Conservation (phyloP, 2,329 filamentous ascomycete genomes). For the Alternaria triticina region DNA sequence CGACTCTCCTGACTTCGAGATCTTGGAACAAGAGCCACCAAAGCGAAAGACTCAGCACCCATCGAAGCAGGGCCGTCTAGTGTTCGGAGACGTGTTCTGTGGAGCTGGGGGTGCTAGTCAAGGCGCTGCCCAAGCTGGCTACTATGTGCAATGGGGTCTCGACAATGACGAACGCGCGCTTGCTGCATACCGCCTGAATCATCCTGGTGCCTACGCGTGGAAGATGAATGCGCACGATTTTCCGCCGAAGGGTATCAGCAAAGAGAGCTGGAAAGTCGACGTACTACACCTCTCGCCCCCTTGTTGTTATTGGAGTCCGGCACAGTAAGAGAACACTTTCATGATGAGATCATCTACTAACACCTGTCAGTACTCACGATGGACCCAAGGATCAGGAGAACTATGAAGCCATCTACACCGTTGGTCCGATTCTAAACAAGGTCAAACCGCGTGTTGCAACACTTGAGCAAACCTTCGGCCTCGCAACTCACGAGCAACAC, state of each 20-base stretch:
- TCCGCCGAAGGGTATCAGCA: background rate
- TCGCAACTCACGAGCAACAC: constrained; percentile 11
- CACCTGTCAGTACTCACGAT: constrained; percentile 6
- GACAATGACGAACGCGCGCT: constrained; percentile 24
- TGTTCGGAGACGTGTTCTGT: constrained; percentile 27
- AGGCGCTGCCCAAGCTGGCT: constrained; percentile 26
- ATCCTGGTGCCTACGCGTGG: constrained; percentile 7
- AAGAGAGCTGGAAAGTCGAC: constrained; percentile 8
- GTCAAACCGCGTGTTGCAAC: constrained; percentile 26
- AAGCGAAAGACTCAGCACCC: background rate
- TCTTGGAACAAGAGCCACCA: background rate
- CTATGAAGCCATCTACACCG: constrained; percentile 22
- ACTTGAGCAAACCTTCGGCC: constrained; percentile 25
- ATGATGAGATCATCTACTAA: background rate
- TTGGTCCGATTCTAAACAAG: constrained; percentile 13
- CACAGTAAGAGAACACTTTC: constrained; percentile 23
- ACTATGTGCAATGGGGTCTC: constrained; percentile 17
- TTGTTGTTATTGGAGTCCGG: constrained; percentile 22
- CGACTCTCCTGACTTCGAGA: background rate
- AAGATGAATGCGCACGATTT: constrained; percentile 25
- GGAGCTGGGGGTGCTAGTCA: constrained; percentile 30
- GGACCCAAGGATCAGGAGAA: constrained; percentile 32
- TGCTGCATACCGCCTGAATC: constrained; percentile 21
- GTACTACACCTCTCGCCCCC: constrained; percentile 27
- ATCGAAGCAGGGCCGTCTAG: background rate